phyloP scores from a whole-genome alignment of 2,329 filamentous ascomycete species.

The Trichoderma atrobrunneum region DNA sequence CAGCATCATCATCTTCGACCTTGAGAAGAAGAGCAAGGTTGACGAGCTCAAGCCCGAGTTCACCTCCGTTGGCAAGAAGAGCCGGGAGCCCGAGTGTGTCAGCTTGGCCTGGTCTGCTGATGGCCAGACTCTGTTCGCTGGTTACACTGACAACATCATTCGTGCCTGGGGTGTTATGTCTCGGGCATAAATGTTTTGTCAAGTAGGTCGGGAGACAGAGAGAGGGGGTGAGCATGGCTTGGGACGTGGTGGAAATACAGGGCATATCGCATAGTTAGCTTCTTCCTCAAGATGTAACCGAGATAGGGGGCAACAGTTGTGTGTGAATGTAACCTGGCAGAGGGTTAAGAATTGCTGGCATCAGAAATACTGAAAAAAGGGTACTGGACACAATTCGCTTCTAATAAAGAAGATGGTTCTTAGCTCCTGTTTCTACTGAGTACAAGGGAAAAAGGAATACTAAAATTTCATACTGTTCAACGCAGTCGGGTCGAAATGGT shows the following conservation, averaged over 20 bases:
- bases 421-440: conserved; percentile 14
- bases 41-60: conserved; percentile 99
- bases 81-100: conserved; percentile 96
- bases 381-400: conserved; percentile 17
- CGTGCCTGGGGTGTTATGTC: conserved; percentile 98
- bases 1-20: conserved; percentile 99
- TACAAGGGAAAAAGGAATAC: conserved; percentile 12
- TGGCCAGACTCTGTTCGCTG: conserved; percentile 98
- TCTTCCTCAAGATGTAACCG: conserved; percentile 15
- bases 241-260: conserved; percentile 10
- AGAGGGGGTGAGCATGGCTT: not conserved
- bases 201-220: conserved; percentile 3
- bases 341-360: conserved; percentile 11
- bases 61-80: conserved; percentile 97
- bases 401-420: conserved; percentile 18
- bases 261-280: conserved; percentile 17
- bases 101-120: conserved; percentile 97
- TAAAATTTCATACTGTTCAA: conserved; percentile 15
- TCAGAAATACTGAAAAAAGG: conserved; percentile 14
- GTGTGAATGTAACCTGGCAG: conserved; percentile 8
- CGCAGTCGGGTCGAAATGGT: not conserved
- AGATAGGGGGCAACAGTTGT: conserved; percentile 8
- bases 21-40: conserved; percentile 99
- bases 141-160: conserved; percentile 99
- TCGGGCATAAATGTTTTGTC: conserved; percentile 61